Conservation (phyloP, 257 asterid species). For the Solanum tarapatanum region DNA sequence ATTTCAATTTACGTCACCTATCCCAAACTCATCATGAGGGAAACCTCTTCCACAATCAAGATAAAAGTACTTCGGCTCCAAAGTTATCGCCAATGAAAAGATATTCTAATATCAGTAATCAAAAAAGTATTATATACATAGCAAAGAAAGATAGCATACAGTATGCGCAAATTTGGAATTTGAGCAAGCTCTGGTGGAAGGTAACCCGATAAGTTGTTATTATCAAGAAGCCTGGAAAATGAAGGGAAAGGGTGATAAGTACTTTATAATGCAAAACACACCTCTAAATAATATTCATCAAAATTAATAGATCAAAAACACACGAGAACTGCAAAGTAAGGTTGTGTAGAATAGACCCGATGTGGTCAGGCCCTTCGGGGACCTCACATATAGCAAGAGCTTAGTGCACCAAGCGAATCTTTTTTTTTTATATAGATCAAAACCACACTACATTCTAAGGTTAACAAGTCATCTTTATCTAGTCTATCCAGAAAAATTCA, state of each 20-base stretch:
- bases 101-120: background rate
- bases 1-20: background rate
- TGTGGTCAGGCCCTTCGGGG: background rate
- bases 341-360: background rate
- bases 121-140: background rate
- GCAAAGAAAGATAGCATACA: slow-evolving; percentile 38
- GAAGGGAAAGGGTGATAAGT: background rate
- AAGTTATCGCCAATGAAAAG: background rate
- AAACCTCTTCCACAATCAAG: background rate
- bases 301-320: background rate
- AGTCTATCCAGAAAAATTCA: background rate
- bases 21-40: background rate
- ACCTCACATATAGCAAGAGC: background rate
- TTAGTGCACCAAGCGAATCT: background rate
- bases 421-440: background rate
- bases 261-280: background rate
- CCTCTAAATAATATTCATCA: background rate
- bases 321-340: background rate
- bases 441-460: background rate
- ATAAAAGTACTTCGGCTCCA: background rate
- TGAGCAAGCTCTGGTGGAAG: slow-evolving; percentile 78
- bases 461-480: background rate
- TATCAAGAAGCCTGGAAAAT: slow-evolving; percentile 83
- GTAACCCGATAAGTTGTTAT: slow-evolving; percentile 80
- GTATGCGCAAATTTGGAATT: slow-evolving; percentile 49